Evolutionary conservation across 208 protist species (phyloP).

Genomic region (Crithidia thermophila): DNA sequence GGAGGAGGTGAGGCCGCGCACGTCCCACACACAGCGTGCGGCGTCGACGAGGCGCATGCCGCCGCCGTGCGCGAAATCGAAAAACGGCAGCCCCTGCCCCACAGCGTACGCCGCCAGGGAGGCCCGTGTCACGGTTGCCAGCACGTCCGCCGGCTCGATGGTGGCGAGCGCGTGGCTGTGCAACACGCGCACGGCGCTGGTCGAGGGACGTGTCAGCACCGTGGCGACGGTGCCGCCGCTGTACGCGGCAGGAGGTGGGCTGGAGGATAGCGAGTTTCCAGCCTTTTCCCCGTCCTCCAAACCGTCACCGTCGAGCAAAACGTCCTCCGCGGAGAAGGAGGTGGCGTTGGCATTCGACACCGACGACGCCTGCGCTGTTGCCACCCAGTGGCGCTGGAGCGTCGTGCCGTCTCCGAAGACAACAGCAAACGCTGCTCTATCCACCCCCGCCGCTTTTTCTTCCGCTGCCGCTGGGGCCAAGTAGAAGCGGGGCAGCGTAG

Average conservation of each 20-base stretch:
- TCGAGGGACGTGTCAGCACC: conserved; percentile 52
- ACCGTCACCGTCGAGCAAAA: too few relatives aligned
- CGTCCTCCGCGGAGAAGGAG: neutral
- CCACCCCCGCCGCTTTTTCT: neutral
- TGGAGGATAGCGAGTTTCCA: neutral
- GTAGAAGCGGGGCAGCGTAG: conserved; percentile 74
- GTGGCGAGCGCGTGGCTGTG: conserved; percentile 64
- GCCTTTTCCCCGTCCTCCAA: neutral
- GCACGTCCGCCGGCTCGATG: conserved; percentile 68
- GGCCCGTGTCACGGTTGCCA: conserved; percentile 33
- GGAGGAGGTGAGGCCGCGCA: conserved; percentile 49
- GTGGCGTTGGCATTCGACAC: neutral
- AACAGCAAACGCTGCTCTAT: conserved; percentile 47
- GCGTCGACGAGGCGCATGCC: conserved; percentile 85
- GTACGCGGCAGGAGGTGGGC: neutral
- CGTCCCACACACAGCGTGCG: conserved; percentile 61
- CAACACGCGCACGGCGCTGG: conserved; percentile 67
- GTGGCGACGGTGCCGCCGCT: conserved; percentile 47
- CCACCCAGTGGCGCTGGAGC: conserved; percentile 48
- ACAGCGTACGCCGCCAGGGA: conserved; percentile 57
- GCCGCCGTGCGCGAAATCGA: conserved; percentile 75
- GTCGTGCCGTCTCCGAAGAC: conserved; percentile 78
- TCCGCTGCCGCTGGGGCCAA: conserved; percentile 31
- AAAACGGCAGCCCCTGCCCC: conserved; percentile 77
- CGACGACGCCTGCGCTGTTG: neutral